phyloP scores from a whole-genome alignment of 2,329 filamentous ascomycete genomes.

The Passalora sequoiae region DNA sequence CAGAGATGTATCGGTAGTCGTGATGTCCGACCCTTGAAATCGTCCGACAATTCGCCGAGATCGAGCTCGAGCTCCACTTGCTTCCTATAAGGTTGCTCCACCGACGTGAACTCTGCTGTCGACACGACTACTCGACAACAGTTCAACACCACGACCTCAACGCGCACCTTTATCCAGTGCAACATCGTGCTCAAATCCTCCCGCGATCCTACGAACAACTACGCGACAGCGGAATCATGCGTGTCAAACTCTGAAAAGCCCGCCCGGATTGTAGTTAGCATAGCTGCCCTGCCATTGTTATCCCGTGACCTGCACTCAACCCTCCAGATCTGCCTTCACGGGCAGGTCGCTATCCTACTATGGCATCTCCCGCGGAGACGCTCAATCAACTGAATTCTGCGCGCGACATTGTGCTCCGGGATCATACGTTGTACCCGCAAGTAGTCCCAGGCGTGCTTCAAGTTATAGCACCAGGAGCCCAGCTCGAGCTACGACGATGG shows the following conservation, averaged over 20 bases:
- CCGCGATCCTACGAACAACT: too few species aligned
- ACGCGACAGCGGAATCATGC: too few species aligned
- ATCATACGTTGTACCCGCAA: constrained; percentile 82
- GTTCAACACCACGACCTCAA: neutral
- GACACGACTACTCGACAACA: too few species aligned
- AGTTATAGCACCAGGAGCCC: constrained; percentile 70
- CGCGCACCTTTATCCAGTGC: constrained; percentile 2
- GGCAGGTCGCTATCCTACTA: constrained; percentile 15
- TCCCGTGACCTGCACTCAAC: constrained; percentile 17
- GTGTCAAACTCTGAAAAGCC: constrained; percentile 9
- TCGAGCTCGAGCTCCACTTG: too few species aligned
- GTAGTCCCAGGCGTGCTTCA: constrained; percentile 91
- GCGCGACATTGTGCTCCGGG: constrained; percentile 79
- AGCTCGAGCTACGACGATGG: constrained; percentile 85
- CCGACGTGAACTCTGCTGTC: too few species aligned
- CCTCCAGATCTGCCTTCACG: constrained; percentile 7
- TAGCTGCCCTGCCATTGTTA: constrained; percentile 24
- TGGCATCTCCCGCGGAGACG: constrained; percentile 54
- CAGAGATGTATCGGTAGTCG: too few species aligned
- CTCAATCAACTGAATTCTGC: constrained; percentile 85
- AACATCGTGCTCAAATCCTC: too few species aligned
- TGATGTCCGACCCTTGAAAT: too few species aligned
- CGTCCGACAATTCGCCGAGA: too few species aligned
- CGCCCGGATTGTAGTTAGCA: constrained; percentile 20
- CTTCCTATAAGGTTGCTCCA: too few species aligned